A percentile compares a stretch with the other conserved stretches of the same genome.
phyloP scores from a whole-genome alignment of 345 rosid species.

The Brassica rapa region DNA sequence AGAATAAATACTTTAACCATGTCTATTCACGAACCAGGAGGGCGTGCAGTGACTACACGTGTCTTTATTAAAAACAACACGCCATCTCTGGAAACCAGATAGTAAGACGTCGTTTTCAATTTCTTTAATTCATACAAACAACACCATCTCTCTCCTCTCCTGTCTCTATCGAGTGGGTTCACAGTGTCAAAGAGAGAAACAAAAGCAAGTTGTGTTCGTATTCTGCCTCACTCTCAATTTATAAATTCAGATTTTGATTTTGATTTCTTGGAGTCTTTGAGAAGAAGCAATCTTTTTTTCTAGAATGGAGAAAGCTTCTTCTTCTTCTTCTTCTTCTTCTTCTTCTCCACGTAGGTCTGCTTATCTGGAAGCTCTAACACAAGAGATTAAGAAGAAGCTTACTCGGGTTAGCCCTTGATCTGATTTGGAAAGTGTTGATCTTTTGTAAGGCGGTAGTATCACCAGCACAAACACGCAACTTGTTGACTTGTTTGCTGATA shows the following conservation, averaged over 20 bases:
- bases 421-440: not conserved
- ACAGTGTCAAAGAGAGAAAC: too few relatives aligned
- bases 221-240: too few relatives aligned
- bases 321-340: not conserved
- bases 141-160: too few relatives aligned
- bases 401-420: slow-evolving; percentile 63
- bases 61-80: too few relatives aligned
- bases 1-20: too few relatives aligned
- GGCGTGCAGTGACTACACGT: too few relatives aligned
- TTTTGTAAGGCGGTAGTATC: slow-evolving; percentile 65
- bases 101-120: too few relatives aligned
- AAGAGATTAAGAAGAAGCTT: slow-evolving; percentile 84
- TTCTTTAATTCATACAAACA: too few relatives aligned
- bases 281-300: slow-evolving; percentile 31
- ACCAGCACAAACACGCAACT: slow-evolving; percentile 77
- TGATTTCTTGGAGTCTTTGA: not conserved
- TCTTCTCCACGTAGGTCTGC: not conserved
- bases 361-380: not conserved
- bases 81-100: too few relatives aligned
- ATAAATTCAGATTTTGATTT: not conserved
- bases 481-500: slow-evolving; percentile 82
- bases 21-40: too few relatives aligned
- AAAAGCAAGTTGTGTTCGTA: too few relatives aligned
- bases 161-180: too few relatives aligned
- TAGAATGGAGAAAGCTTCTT: slow-evolving; percentile 51